Percentiles rank a stretch among this genome's conserved stretches.
phyloP scores from a whole-genome alignment of 2,329 filamentous ascomycete species.

The Fusarium concolor region DNA sequence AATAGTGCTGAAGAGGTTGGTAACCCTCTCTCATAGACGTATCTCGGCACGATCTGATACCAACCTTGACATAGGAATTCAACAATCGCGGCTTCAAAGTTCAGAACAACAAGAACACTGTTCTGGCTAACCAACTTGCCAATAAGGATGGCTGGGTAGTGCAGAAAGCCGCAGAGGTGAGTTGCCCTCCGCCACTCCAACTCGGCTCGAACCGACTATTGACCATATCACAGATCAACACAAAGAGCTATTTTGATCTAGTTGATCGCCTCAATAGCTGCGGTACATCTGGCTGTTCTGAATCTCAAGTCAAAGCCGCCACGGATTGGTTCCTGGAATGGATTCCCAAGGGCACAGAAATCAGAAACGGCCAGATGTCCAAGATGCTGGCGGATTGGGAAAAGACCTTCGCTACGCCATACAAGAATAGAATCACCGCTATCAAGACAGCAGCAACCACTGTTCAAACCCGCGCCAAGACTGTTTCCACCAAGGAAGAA shows the following conservation, averaged over 20 bases:
- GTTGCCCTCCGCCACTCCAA: accelerated
- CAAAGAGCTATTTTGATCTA: slow-evolving; percentile 3
- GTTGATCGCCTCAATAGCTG: slow-evolving; percentile 4
- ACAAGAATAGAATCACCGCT: slow-evolving; percentile 21
- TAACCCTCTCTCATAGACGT: no score
- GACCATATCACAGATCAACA: slow-evolving; percentile 9
- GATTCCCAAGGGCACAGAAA: slow-evolving; percentile 13
- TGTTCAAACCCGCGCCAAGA: slow-evolving; percentile 11
- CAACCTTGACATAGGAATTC: not conserved
- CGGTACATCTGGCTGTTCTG: not conserved
- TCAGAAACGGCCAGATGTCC: slow-evolving; percentile 20
- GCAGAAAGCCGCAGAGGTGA: slow-evolving; percentile 23
- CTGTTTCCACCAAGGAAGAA: slow-evolving; percentile 7
- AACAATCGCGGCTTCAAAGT: slow-evolving; percentile 1
- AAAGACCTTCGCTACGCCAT: slow-evolving; percentile 14
- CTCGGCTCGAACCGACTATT: accelerated
- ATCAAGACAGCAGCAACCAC: slow-evolving; percentile 11
- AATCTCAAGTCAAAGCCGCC: not conserved
- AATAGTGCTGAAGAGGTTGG: slow-evolving; percentile 7
- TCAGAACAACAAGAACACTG: slow-evolving; percentile 10
- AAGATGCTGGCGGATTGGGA: slow-evolving; percentile 20
- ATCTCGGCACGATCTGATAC: not conserved
- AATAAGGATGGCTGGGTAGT: slow-evolving; percentile 32
- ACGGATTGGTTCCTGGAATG: slow-evolving; percentile 22
- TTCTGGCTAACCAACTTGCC: slow-evolving; percentile 14